phyloP scores from a whole-genome alignment of 2,329 filamentous ascomycete species.

The Neopestalotiopsis sp. region DNA sequence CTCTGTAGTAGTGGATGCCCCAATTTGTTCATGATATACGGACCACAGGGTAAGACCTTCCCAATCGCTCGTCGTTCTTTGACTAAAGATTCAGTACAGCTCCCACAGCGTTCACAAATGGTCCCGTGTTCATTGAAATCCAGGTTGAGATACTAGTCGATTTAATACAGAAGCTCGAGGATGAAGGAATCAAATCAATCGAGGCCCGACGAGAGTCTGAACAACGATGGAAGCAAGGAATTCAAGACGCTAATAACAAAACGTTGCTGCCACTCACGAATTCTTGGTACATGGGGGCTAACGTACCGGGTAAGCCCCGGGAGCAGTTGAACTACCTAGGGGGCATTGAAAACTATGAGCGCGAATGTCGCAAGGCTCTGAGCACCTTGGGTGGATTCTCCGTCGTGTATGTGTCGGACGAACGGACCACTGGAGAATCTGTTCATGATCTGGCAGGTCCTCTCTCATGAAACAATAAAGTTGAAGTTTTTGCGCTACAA shows the following conservation, averaged over 20 bases:
- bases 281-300: slow-evolving; percentile 12
- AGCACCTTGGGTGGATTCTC: background rate
- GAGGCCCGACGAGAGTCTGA: background rate
- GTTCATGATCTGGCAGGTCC: background rate
- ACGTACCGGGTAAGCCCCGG: slow-evolving; percentile 4
- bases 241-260: slow-evolving; percentile 4
- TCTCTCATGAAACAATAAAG: no score
- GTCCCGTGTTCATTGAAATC: slow-evolving; percentile 4
- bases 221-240: slow-evolving; percentile 5
- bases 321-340: slow-evolving; percentile 10
- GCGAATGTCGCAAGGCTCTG: slow-evolving; percentile 2
- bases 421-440: background rate
- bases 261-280: background rate
- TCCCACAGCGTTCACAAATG: slow-evolving; percentile 1
- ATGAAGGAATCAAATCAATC: slow-evolving; percentile 6
- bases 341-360: slow-evolving; percentile 1
- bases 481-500: no score
- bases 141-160: slow-evolving; percentile 2
- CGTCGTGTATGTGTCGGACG: background rate
- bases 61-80: background rate
- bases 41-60: background rate
- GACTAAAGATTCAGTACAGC: background rate
- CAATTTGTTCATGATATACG: slow-evolving; percentile 7
- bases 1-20: slow-evolving; percentile 1
- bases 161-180: background rate